Evolutionary conservation across 768 basidiomycete species (phyloP).

Genomic region (Auriscalpium vulgare): DNA sequence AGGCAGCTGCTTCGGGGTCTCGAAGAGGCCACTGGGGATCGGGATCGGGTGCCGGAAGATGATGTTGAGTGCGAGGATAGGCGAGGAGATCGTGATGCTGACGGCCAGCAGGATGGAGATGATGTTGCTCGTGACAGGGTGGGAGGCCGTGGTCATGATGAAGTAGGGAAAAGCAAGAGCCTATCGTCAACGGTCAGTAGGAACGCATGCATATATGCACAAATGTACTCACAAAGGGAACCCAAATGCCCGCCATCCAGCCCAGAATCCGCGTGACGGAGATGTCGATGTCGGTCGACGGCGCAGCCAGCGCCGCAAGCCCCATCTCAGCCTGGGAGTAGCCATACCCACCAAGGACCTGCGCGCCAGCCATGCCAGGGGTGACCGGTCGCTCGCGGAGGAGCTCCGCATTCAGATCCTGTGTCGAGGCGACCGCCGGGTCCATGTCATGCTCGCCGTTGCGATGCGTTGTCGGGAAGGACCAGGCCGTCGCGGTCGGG

Average conservation of each 20-base stretch:
- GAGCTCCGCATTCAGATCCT: conserved; percentile 36
- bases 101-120: conserved; percentile 47
- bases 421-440: conserved; percentile 28
- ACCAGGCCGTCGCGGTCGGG: conserved; percentile 57
- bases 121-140: conserved; percentile 30
- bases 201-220: not conserved
- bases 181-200: conserved; percentile 26
- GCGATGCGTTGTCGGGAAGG: conserved; percentile 46
- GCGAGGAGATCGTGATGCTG: conserved; percentile 62
- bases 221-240: conserved; percentile 50
- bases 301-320: conserved; percentile 34
- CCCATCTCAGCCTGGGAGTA: conserved; percentile 54
- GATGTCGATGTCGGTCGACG: conserved; percentile 45
- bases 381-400: conserved; percentile 39
- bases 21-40: conserved; percentile 60
- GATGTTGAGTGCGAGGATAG: conserved; percentile 55
- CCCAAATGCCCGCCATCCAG: conserved; percentile 64
- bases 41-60: conserved; percentile 55
- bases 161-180: conserved; percentile 58
- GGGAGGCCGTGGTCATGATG: conserved; percentile 30
- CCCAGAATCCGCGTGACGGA: conserved; percentile 45
- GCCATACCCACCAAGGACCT: conserved; percentile 64
- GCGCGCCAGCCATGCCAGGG: conserved; percentile 47
- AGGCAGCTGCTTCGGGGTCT: conserved; percentile 36
- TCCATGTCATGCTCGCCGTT: conserved; percentile 22